These are phyloP conservation scores for Phialophora chinensis DNA, from an alignment of 2,329 filamentous ascomycete genomes.

Conservation along the genomic window DNA sequence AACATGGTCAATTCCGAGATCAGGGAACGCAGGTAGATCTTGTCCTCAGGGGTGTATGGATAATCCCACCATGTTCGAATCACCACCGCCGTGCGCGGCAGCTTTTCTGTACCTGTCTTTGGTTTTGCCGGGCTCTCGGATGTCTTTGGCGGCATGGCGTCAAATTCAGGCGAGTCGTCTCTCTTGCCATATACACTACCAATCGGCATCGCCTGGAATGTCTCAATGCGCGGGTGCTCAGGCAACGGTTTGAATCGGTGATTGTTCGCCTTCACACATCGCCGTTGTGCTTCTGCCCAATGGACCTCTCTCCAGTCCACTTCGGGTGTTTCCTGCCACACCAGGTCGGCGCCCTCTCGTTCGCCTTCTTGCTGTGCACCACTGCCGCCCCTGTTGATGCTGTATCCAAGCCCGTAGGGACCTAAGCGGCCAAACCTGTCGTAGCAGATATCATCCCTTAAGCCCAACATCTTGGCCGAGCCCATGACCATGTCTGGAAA, in stretches of 20 bases:
- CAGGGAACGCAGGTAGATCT: conserved; percentile 81
- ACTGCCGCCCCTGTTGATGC: conserved; percentile 74
- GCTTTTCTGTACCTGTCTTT: conserved; percentile 36
- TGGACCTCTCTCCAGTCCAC: conserved; percentile 78
- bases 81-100: conserved; percentile 72
- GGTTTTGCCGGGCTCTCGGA: conserved; percentile 36
- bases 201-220: conserved; percentile 41
- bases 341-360: conserved; percentile 75
- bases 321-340: conserved; percentile 74
- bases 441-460: conserved; percentile 88
- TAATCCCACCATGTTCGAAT: conserved; percentile 82
- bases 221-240: conserved; percentile 44
- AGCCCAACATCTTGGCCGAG: conserved; percentile 79
- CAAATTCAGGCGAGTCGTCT: conserved; percentile 24
- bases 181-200: conserved; percentile 27
- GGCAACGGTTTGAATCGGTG: conserved; percentile 66
- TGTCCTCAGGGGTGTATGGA: conserved; percentile 75
- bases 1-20: conserved; percentile 77
- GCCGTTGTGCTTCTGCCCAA: conserved; percentile 79
- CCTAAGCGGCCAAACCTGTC: conserved; percentile 87
- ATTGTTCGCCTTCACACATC: conserved; percentile 73
- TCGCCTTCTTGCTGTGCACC: conserved; percentile 87
- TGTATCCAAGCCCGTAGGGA: conserved; percentile 90
- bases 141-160: conserved; percentile 13
- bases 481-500: conserved; percentile 86